Percentiles rank a stretch among this genome's conserved stretches.
Conservation (phyloP, 306 rosid species). For the Vigna unguiculata region DNA sequence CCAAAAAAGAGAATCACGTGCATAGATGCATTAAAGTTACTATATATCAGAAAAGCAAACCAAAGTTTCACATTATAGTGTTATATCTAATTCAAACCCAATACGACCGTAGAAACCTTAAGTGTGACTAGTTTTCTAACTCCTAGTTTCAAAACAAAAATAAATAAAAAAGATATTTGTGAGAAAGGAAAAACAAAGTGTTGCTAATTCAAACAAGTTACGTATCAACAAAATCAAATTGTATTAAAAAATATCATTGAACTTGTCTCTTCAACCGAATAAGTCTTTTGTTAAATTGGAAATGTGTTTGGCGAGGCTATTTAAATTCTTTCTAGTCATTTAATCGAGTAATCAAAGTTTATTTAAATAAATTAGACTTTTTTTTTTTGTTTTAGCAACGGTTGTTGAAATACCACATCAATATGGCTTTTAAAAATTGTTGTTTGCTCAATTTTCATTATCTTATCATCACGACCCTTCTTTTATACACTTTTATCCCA, state of each 20-base stretch:
- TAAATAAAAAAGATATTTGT: background rate
- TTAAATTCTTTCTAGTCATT: background rate
- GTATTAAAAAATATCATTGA: background rate
- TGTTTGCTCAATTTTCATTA: background rate
- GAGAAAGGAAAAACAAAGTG: background rate
- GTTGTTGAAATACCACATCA: background rate
- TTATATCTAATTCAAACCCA: constrained; percentile 17
- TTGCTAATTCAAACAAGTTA: background rate
- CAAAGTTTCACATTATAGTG: constrained; percentile 13
- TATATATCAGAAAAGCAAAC: constrained; percentile 42
- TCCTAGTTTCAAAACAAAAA: too few species aligned
- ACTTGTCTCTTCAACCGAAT: background rate
- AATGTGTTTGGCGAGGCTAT: background rate
- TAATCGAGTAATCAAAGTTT: background rate
- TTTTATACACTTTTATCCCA: background rate
- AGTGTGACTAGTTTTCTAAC: background rate
- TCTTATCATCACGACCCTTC: background rate
- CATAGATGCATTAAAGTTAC: constrained; percentile 61
- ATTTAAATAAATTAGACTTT: background rate
- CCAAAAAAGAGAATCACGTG: constrained; percentile 64
- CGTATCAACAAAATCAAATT: background rate
- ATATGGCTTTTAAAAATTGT: background rate
- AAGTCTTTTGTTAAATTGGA: background rate
- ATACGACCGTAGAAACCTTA: background rate
- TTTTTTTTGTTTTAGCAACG: background rate